These are phyloP conservation scores for Pseudozyma pruni DNA, from an alignment of 1,284 basidiomycete species.

Conservation along the genomic window DNA sequence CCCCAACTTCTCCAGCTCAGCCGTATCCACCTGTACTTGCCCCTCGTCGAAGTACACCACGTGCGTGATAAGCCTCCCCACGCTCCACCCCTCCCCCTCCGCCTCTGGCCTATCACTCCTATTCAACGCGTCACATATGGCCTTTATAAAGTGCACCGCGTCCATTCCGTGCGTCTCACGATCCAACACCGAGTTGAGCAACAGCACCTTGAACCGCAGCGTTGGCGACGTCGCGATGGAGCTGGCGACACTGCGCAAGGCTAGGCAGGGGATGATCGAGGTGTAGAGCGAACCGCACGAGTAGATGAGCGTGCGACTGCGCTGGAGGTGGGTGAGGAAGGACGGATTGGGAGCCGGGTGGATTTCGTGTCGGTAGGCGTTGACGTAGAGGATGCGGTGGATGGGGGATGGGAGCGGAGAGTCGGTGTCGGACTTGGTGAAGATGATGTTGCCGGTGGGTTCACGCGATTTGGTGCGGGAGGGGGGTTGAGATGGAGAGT, in stretches of 20 bases:
- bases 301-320: slow-evolving; percentile 82
- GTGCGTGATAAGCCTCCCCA: slow-evolving; percentile 76
- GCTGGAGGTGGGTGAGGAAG: slow-evolving; percentile 76
- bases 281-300: slow-evolving; percentile 92
- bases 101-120: slow-evolving; percentile 37
- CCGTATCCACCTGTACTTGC: slow-evolving; percentile 19
- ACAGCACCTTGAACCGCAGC: slow-evolving; percentile 82
- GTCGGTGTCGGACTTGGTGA: slow-evolving; percentile 72
- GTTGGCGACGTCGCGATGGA: slow-evolving; percentile 80
- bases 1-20: slow-evolving; percentile 11
- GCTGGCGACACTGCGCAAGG: slow-evolving; percentile 81
- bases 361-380: slow-evolving; percentile 77
- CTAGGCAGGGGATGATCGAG: slow-evolving; percentile 85
- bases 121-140: slow-evolving; percentile 79
- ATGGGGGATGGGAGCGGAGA: slow-evolving; percentile 69
- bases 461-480: slow-evolving; percentile 4
- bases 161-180: slow-evolving; percentile 87
- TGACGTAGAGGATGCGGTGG: slow-evolving; percentile 86
- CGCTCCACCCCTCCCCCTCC: slow-evolving; percentile 34
- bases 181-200: slow-evolving; percentile 88
- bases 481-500: not conserved
- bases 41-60: slow-evolving; percentile 68
- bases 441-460: slow-evolving; percentile 75
- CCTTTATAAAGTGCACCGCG: slow-evolving; percentile 84
- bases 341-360: slow-evolving; percentile 86